phyloP scores from a whole-genome alignment of 2,329 filamentous ascomycete genomes.

The Didymella segeticola region DNA sequence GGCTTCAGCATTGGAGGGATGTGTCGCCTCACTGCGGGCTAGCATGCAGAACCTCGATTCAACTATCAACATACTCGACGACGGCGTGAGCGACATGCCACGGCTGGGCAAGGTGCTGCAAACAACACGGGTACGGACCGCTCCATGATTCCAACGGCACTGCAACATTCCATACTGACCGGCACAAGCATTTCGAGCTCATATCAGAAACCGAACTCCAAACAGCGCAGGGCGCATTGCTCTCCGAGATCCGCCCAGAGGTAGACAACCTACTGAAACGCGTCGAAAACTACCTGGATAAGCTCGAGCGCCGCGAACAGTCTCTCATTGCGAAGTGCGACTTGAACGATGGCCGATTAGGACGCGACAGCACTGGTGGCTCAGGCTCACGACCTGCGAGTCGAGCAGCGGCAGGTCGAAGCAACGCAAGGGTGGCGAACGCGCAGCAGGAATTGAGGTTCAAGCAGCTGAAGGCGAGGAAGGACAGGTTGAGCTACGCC shows the following conservation, averaged over 20 bases:
- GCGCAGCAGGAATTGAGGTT: constrained; percentile 64
- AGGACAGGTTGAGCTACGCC: constrained; percentile 84
- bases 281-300: constrained; percentile 83
- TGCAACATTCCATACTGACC: background rate
- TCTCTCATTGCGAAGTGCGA: constrained; percentile 82
- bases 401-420: constrained; percentile 30
- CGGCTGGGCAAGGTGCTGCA: constrained; percentile 68
- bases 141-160: too few relatives aligned
- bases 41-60: constrained; percentile 68
- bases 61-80: constrained; percentile 67
- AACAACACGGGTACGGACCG: constrained; percentile 62
- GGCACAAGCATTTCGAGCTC: constrained; percentile 82
- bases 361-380: constrained; percentile 40
- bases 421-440: constrained; percentile 44
- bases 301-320: constrained; percentile 82
- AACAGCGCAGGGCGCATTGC: constrained; percentile 81
- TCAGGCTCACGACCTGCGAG: constrained; percentile 35
- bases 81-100: constrained; percentile 69
- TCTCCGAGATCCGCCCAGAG: constrained; percentile 89
- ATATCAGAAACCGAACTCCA: constrained; percentile 84
- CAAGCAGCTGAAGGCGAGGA: constrained; percentile 77
- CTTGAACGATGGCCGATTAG: constrained; percentile 76
- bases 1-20: constrained; percentile 60
- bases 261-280: constrained; percentile 79
- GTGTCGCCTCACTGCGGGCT: constrained; percentile 65